Evolutionary conservation across 768 basidiomycete species (phyloP).

Genomic region (Suillus sp.): DNA sequence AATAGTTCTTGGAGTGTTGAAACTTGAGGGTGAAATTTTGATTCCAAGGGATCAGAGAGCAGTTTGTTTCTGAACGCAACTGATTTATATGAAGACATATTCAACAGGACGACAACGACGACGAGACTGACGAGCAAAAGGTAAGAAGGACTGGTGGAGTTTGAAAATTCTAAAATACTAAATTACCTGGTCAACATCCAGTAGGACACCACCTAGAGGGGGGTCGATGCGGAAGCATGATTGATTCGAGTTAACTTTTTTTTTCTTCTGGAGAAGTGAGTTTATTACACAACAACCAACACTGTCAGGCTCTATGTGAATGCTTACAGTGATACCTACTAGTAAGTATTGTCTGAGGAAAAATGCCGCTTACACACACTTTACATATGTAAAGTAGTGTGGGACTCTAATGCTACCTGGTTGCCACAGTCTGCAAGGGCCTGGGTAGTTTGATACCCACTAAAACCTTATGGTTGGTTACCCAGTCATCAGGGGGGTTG

Average conservation of each 20-base stretch:
- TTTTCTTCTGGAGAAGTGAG: too few relatives aligned
- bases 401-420: constrained; percentile 8
- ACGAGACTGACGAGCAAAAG: constrained; percentile 10
- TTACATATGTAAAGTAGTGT: neutral
- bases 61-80: constrained; percentile 30
- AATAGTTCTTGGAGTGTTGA: constrained; percentile 71
- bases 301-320: too few relatives aligned
- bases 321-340: too few relatives aligned
- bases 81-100: constrained; percentile 35
- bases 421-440: constrained; percentile 2
- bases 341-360: too few relatives aligned
- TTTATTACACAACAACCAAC: too few relatives aligned
- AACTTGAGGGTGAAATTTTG: constrained; percentile 56
- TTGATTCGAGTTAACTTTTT: neutral
- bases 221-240: neutral
- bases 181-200: neutral
- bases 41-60: constrained; percentile 20
- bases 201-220: neutral
- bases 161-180: constrained; percentile 27
- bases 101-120: constrained; percentile 9
- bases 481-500: constrained; percentile 23
- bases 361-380: too few relatives aligned
- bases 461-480: constrained; percentile 31
- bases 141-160: constrained; percentile 22
- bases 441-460: constrained; percentile 31